Evolutionary conservation across 345 rosid genomes (phyloP), one percentile per base, ranked within the genome.

Genomic region (Heritiera fomes): DNA sequence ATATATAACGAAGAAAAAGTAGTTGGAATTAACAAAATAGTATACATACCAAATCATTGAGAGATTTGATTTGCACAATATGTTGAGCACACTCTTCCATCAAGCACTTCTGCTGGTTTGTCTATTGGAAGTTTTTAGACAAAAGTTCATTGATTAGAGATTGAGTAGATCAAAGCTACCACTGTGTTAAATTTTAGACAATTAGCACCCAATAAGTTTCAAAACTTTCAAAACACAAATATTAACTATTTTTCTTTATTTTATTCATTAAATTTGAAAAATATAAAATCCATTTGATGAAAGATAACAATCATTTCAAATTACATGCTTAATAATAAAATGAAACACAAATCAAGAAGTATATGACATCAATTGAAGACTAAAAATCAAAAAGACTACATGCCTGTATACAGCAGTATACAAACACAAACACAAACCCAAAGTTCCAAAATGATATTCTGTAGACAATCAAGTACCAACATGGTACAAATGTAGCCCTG

Each of bases 61-160:
- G 88, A 73, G 87, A 86, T 84, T 89, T 92, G 79, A 95, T 91
- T 82, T 93, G 88, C 38, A n/a, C 86, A 84, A 82, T 81, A 78
- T 92, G 94, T 78, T 87, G 85, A 72, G 89, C 85, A 85, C 96
- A 95, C 78, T 82, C 86, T n/a, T 86, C 83, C 68, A 83, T 78
- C 80, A 93, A 81, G 80, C 77, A 60, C 82, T 84, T 90, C 79
- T 90, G 90, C 84, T 92, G 93, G 81, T 85, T 88, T 78, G 84
- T 87, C 99, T 95, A 84, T 46, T 38, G 14, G 65, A 75, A 50
- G 18, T 13, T 52, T 58, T 79, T 49, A 56, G 58, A 12, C 12
- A n/a, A 20, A 53, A 78, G n/a, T 17, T 52, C 69, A 76, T 2
- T 73, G 69, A 60, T 60, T 6, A 72, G 32, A 75, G 15, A 62